Evolutionary conservation across 2,329 filamentous ascomycete genomes (phyloP), one percentile per base, ranked within the genome.

Genomic region (Hypoxylon sp.): DNA sequence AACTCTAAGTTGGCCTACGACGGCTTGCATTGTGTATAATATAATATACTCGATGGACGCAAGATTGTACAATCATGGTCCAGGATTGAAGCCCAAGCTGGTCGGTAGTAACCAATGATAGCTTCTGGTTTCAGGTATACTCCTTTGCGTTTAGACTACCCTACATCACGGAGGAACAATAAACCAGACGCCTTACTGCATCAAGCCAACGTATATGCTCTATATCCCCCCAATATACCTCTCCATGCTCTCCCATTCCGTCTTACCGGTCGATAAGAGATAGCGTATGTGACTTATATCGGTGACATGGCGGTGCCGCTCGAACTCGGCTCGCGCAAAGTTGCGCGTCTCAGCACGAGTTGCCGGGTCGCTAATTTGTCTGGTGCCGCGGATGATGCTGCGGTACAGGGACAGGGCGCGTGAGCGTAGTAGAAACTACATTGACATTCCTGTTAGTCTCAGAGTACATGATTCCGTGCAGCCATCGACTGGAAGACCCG

Each of bases 231-330:
- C 79, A 75, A 88, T 85, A 79, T 86, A 87, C 71, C 84, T 80
- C 78, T 85, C 87, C 85, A 90, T 89, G 58, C 77, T 82, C 72
- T 90, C 86, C 88, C 88, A 90, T 75, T 90, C 85, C 25, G 87
- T 88, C 79, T 89, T 90, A 58, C 89, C 89, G 2, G 85, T 90
- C 9, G 88, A 89, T 63, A 90, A 77, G 38, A 91, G 82, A 76
- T 90, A 90, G 63, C 86, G 83, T 70, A 90, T 87, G 73, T 90
- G 88, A 69, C 80, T 78, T 59, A 86, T 71, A 73, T 90, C 88
- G 1, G 83, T 85, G 50, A 90, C 86, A 59, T 79, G 70, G 23
- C 84, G 83, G 72, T 89, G 85, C 62, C 87, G 82, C 76, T 89
- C 86, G 74, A 90, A 89, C 74, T 91, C 89, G 64, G 85, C 83